Evolutionary conservation across 768 basidiomycete genomes (phyloP).

Genomic region (Thelephora ganbajun): DNA sequence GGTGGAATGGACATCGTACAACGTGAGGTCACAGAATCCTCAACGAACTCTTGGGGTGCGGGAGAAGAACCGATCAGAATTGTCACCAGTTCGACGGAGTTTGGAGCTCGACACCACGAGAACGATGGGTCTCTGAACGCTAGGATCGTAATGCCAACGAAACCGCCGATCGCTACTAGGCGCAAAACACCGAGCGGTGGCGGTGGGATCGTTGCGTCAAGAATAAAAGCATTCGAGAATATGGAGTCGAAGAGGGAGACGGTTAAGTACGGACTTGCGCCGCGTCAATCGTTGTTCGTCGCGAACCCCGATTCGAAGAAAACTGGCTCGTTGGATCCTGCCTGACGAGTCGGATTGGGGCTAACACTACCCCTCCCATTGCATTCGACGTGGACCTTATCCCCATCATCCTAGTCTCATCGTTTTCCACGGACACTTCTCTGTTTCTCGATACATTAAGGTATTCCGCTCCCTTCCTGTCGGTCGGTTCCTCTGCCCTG

Average conservation of each 20-base stretch:
- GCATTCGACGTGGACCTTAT: background rate
- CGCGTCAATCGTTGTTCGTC: slow-evolving; percentile 49
- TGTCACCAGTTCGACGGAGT: background rate
- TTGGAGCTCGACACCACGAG: background rate
- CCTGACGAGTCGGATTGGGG: slow-evolving; percentile 10
- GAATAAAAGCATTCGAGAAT: slow-evolving; percentile 45
- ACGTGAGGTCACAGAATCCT: slow-evolving; percentile 16
- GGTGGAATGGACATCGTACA: slow-evolving; percentile 63
- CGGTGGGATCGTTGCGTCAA: slow-evolving; percentile 28
- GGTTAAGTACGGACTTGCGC: slow-evolving; percentile 50
- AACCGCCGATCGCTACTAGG: background rate
- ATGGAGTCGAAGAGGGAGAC: slow-evolving; percentile 35
- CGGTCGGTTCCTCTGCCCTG: background rate
- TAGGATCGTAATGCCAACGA: background rate
- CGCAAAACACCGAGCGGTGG: background rate
- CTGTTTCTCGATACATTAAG: background rate
- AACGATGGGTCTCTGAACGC: background rate
- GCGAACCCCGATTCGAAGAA: slow-evolving; percentile 48
- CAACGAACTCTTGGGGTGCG: slow-evolving; percentile 6
- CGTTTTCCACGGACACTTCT: too few relatives aligned
- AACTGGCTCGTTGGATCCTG: background rate
- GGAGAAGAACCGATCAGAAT: background rate
- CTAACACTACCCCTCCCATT: background rate
- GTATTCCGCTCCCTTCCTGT: slow-evolving; percentile 2
- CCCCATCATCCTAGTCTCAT: background rate